Evolutionary conservation across 306 rosid genomes (phyloP).

Genomic region (Castanea crenata): DNA sequence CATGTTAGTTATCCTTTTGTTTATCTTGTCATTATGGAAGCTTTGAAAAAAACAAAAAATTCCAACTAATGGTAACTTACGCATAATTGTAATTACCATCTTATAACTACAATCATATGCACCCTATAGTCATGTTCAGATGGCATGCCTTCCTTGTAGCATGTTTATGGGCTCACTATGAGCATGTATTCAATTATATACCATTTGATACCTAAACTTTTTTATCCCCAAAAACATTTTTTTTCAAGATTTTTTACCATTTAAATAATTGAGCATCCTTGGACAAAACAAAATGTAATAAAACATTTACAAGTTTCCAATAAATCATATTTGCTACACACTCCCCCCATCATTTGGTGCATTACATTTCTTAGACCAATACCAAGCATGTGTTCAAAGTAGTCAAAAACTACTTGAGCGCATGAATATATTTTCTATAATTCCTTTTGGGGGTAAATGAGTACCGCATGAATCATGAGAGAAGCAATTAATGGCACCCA

Average conservation of each 20-base stretch:
- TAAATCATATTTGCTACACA: too few relatives aligned
- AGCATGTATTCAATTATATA: background rate
- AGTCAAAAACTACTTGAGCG: too few relatives aligned
- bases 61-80: conserved; percentile 3
- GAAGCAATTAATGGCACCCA: background rate
- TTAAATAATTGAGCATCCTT: too few relatives aligned
- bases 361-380: too few relatives aligned
- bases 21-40: conserved; percentile 23
- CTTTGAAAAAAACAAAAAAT: background rate
- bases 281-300: too few relatives aligned
- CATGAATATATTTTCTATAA: too few relatives aligned
- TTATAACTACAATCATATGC: background rate
- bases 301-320: too few relatives aligned
- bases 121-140: background rate
- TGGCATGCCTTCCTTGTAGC: background rate
- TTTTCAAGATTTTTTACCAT: too few relatives aligned
- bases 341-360: too few relatives aligned
- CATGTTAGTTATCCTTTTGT: background rate
- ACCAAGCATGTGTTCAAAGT: too few relatives aligned
- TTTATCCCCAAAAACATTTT: background rate
- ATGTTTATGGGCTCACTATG: background rate
- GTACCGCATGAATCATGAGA: background rate
- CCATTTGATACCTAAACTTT: background rate
- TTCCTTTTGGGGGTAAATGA: too few relatives aligned
- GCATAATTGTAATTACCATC: background rate